These are phyloP conservation scores for Scheffersomyces stipitis DNA, from an alignment of 805 yeast genomes.

Conservation along the genomic window DNA sequence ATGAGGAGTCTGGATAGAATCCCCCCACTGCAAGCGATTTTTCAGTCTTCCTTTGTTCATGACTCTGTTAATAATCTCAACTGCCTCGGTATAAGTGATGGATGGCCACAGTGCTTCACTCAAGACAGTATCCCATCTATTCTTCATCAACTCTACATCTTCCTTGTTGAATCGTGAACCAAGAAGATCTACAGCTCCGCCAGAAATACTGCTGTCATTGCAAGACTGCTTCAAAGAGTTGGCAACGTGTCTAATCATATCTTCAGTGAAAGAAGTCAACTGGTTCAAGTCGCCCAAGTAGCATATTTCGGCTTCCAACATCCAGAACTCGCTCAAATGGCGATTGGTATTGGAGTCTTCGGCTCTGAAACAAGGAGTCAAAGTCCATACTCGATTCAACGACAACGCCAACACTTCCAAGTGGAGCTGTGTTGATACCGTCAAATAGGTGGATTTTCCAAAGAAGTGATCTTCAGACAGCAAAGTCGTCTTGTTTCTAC, in stretches of 20 bases:
- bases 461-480: conserved; percentile 50
- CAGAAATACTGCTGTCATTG: conserved; percentile 13
- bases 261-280: conserved; percentile 65
- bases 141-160: conserved; percentile 33
- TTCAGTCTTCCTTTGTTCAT: conserved; percentile 40
- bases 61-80: conserved; percentile 47
- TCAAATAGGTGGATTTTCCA: conserved; percentile 65
- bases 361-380: conserved; percentile 92
- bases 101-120: conserved; percentile 55
- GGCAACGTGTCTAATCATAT: conserved; percentile 58
- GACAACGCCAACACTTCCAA: conserved; percentile 78
- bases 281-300: conserved; percentile 59
- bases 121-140: conserved; percentile 63
- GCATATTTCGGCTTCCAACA: conserved; percentile 90
- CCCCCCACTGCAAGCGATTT: conserved; percentile 58
- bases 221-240: conserved; percentile 16
- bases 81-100: conserved; percentile 75
- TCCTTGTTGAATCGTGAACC: conserved; percentile 38
- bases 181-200: conserved; percentile 29
- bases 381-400: conserved; percentile 78
- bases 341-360: conserved; percentile 89
- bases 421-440: conserved; percentile 93
- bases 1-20: conserved; percentile 74
- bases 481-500: conserved; percentile 19
- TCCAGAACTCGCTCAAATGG: conserved; percentile 95